A percentile compares a stretch with the other conserved stretches of the same genome.
These are phyloP conservation scores for Calocera cornea DNA, from an alignment of 768 basidiomycete species.

Conservation along the genomic window DNA sequence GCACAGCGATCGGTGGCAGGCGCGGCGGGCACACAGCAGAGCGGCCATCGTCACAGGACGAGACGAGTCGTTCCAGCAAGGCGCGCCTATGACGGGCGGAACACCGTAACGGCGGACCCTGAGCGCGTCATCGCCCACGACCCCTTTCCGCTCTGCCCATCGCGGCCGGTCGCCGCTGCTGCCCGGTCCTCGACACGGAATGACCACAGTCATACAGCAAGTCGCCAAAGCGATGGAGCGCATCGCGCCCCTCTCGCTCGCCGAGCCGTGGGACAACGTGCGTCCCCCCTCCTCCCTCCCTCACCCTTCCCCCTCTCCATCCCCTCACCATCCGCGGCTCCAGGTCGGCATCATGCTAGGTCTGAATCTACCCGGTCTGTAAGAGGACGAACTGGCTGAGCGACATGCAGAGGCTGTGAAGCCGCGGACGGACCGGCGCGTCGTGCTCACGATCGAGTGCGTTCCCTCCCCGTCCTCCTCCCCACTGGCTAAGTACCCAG, in stretches of 20 bases:
- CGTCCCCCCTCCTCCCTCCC: constrained; percentile 22
- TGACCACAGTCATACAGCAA: constrained; percentile 31
- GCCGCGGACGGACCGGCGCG: constrained; percentile 21
- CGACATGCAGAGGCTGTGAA: constrained; percentile 24
- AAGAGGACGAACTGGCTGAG: constrained; percentile 3
- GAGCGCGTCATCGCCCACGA: no score
- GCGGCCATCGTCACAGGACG: no score
- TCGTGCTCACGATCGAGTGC: constrained; percentile 36
- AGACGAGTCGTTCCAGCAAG: no score
- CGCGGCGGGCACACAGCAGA: no score
- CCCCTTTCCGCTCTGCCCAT: no score
- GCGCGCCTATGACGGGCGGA: no score
- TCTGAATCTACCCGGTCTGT: constrained; percentile 21
- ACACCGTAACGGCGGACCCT: no score
- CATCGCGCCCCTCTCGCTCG: constrained; percentile 73
- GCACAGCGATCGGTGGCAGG: no score
- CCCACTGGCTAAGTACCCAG: no score
- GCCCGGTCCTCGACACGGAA: neutral
- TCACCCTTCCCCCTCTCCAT: constrained; percentile 10
- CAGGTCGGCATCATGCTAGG: constrained; percentile 62
- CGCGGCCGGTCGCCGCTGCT: no score
- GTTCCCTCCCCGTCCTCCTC: constrained; percentile 5
- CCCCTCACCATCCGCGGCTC: neutral
- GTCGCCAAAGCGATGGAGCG: constrained; percentile 61
- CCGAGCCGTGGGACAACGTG: constrained; percentile 92